Evolutionary conservation across 2,329 filamentous ascomycete genomes (phyloP), one percentile per base, ranked within the genome.

Genomic region (Cercospora brassicicola): DNA sequence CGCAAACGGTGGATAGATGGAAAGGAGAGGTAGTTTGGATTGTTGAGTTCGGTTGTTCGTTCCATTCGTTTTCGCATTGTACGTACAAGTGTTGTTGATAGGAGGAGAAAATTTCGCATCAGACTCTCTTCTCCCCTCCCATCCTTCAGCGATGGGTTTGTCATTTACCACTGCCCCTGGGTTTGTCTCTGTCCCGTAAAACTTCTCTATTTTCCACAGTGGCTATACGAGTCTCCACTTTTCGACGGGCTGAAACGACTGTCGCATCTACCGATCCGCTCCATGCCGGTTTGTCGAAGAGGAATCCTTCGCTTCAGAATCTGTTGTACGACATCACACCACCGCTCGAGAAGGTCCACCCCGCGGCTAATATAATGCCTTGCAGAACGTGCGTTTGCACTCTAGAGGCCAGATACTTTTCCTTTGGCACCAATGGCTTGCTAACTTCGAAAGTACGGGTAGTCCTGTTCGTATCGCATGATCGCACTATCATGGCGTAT

Each of bases 1-100:
- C 4, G 15, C 55, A 83, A 67, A 84, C 82, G 71, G 81, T 80
- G 39, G 77, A 79, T 70, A 84, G 84, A 84, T 45, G 77, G 78
- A 31, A 80, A 79, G 42, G 85, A 76, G 2, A 85, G 75, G n/a
- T 82, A 78, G 1, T 84, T 77, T 42, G 36, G 36, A 42, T 42
- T 42, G 15, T 78, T 81, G 69, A 53, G 63, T 36, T 67, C 26
- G 55, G 31, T 20, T 36, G 23, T 57, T 30, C 78, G 81, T 64
- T 82, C 76, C 59, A 18, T 62, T 84, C 73, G 89, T 84, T 0
- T 84, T 82, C 48, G 48, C 48, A 28, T 28, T 26, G 13, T 55
- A 55, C 48, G 20, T 23, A 53, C 18, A 51, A 13, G 15, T 55
- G 23, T 55, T 13, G 48, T 55, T 55, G 48, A 23, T 48, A 84